Evolutionary conservation across 2,329 filamentous ascomycete species (phyloP), one percentile per base, ranked within the genome.

Genomic region (Amylocarpus encephaloides): DNA sequence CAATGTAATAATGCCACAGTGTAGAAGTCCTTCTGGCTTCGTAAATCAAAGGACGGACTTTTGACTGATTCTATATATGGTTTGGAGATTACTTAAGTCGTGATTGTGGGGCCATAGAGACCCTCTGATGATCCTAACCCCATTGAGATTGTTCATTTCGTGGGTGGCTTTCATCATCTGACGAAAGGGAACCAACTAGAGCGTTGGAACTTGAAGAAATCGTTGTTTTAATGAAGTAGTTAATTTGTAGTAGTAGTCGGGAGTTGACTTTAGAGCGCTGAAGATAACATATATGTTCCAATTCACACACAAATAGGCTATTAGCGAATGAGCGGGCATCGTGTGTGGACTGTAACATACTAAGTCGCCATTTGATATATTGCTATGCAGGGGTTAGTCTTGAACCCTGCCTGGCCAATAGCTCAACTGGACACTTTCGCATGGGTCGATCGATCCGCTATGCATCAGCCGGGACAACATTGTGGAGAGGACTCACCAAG

Each of bases 221-320:
- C 22, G 3, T 29, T 36, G 13, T 46, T 46, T 46, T 46, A 33
- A 46, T 46, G 44, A 46, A 46, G 5, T 33, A 12, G 33, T 46
- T 46, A 46, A 46, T 46, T 15, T 46, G 7, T 46, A 13, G 33
- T 18, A 29, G 9, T 46, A 6, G n/a, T 46, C 44, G 44, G 44
- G 34, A 46, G 44, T 46, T 46, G 44, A 12, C 22, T 16, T 46
- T 33, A 15, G 22, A 16, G 7, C 29, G 22, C 35, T 7, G 22
- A 7, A 26, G 22, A 26, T 26, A 26, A 26, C 7, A 26, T 26
- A 7, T 26, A 26, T 26, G 22, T 26, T 26, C 22, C 22, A 26
- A 7, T 26, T 7, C 22, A 26, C 7, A 26, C 7, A 26, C 22
- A 26, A 26, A 26, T 26, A 26, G 22, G 22, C 22, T 26, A 26